Base-by-base conservation (phyloP, 2,329 filamentous ascomycete species). In the Cladorrhinum sp. region DNA sequence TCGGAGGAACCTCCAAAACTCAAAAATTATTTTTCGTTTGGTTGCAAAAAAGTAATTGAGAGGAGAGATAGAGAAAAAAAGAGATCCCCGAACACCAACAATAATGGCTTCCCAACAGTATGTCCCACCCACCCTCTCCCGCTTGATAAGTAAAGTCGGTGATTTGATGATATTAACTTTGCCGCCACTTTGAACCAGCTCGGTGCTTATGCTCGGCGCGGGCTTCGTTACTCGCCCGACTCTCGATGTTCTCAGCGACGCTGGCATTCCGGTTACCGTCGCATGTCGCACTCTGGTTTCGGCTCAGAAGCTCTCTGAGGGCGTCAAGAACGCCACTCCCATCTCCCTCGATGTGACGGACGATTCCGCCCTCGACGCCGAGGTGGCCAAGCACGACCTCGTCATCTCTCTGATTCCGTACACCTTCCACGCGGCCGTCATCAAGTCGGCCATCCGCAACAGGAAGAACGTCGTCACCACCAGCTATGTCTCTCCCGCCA, bases 381-480 rank as follows among this genome's bases (percentile, higher is more conserved):
- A 87, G 72, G 85, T 96, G 62, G 86, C 82, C 72, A 86, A 96
- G 82, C 83, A 90, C 74, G 90, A 95, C 73, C 78, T 96, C 10
- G 87, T 89, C 73, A 89, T 93, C 74, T 86, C 80, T 72, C 76
- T 98, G 76, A 96, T 98, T 70, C 94, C 94, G 55, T 98, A 97
- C 80, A 96, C 87, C 63, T 91, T 86, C 84, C 92, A 96, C 76
- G 90, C 89, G 51, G 82, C 84, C 59, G 92, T 97, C 71, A 96
- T 97, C 85, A 94, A 96, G 84, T 87, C 89, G 36, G 94, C 92
- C 65, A 97, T 98, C 78, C 86, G 88, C 71, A 85, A 88, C 71
- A 97, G 96, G 90, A 96, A 94, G 84, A 81, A 98, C 80, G 92
- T 98, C 63, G 93, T 98, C 72, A 97, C 94, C 62, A 97, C 94